Evolutionary conservation across 1,284 basidiomycete species (phyloP).

Genomic region (Hemileia vastatrix): DNA sequence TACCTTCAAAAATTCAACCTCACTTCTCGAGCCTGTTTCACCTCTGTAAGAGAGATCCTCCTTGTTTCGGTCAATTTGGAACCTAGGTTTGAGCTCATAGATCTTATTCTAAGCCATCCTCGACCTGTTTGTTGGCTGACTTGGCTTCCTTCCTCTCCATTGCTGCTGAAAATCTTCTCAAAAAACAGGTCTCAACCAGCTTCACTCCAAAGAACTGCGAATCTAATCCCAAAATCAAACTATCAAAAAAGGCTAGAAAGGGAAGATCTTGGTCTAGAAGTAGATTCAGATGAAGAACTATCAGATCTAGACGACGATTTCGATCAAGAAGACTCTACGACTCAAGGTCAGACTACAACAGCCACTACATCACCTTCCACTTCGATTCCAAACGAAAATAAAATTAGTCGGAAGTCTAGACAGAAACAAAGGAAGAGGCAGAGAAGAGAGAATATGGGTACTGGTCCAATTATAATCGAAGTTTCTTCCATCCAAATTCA

Average conservation of each 20-base stretch:
- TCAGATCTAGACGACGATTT: not conserved
- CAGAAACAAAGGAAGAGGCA: not conserved
- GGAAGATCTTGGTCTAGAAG: not conserved
- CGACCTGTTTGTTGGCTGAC: no score
- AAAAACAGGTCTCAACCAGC: not conserved
- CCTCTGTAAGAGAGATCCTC: no score
- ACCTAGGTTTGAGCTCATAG: no score
- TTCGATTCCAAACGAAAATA: not conserved
- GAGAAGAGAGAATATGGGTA: constrained; percentile 22
- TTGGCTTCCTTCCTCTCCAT: no score
- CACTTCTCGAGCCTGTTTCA: no score
- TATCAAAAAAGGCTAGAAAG: not conserved
- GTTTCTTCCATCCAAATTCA: constrained; percentile 33
- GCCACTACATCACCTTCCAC: not conserved
- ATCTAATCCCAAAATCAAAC: not conserved
- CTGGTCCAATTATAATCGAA: constrained; percentile 38
- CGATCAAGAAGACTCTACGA: not conserved
- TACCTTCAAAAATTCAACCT: no score
- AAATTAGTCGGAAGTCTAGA: not conserved
- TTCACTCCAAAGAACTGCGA: not conserved
- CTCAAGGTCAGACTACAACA: no score
- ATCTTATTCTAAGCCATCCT: no score
- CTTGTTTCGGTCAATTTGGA: no score
- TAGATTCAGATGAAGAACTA: not conserved
- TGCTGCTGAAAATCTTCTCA: no score